Base-by-base conservation (phyloP, 2,329 filamentous ascomycete genomes). In the Xylaria sp. region DNA sequence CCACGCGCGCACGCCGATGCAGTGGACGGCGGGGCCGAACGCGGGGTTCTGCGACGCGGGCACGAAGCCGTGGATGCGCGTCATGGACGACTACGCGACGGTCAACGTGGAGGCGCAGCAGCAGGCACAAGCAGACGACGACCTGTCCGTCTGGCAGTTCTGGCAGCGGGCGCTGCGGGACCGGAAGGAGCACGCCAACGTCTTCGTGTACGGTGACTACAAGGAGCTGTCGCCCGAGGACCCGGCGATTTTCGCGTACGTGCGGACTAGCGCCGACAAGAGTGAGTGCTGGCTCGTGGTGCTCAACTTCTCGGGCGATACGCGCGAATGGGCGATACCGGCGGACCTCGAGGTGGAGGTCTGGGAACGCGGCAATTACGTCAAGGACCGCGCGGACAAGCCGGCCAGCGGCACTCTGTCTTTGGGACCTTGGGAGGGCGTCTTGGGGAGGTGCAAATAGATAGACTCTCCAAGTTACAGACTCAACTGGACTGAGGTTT, bases 1-100 rank as follows among this genome's bases (percentile, higher is more conserved):
- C 66, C 83, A 90, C 64, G 79, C 85, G 7, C 77, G 87, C n/a
- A 79, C 84, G 2, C 87, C 87, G 0, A 83, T 91, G 74, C 85
- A 87, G 59, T 90, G 87, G 87, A 78, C 78, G 50, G 75, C 68
- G 0, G 72, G 72, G 0, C 67, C 74, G 1, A 77, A 86, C 58
- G 84, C 82, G 0, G 87, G 87, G 1, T 90, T 90, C 72, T 85
- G 84, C 6, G 69, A 73, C 50, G 59, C 72, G 0, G 73, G 71
- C 0, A 76, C 74, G 0, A 72, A 74, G 46, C 82, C 84, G 0
- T 87, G 84, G 84, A 87, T 87, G 82, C 74, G 80, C 2, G 74
- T 82, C 9, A 77, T 84, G 54, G 80, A 83, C 20, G 76, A 81
- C 47, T 82, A 80, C 54, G 71, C 66, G 39, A 68, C 69, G 0